phyloP scores from a whole-genome alignment of 2,329 filamentous ascomycete genomes.

The Colletotrichum caudatum region DNA sequence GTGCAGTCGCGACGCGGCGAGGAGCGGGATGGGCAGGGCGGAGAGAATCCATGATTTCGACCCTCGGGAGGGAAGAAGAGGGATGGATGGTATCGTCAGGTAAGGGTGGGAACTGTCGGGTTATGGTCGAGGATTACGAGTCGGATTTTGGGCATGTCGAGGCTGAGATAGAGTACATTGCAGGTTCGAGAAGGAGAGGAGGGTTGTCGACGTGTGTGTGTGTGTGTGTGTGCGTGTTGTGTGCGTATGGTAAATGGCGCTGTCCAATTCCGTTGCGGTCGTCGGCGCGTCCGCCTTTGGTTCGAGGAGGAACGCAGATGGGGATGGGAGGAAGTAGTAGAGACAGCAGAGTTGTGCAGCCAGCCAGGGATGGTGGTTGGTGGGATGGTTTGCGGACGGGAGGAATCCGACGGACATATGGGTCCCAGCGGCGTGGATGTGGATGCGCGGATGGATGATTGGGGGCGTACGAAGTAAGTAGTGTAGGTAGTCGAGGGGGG shows the following conservation, averaged over 20 bases:
- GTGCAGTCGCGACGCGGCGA: constrained; percentile 55
- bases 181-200: constrained; percentile 17
- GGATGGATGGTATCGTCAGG: constrained; percentile 17
- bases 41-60: constrained; percentile 40
- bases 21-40: constrained; percentile 47
- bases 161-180: constrained; percentile 23
- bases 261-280: constrained; percentile 34
- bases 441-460: neutral
- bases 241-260: neutral
- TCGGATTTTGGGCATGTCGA: constrained; percentile 36
- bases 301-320: neutral
- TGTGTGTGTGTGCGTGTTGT: neutral
- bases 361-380: neutral
- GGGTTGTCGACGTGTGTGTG: neutral
- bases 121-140: constrained; percentile 17
- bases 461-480: neutral
- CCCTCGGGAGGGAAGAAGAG: constrained; percentile 8
- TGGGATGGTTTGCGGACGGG: constrained; percentile 12
- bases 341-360: neutral
- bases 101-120: constrained; percentile 13
- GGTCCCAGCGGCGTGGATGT: constrained; percentile 21
- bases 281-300: constrained; percentile 19
- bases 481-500: neutral
- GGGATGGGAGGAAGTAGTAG: constrained; percentile 5
- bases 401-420: constrained; percentile 34